Conservation (phyloP, 768 basidiomycete genomes). For the Amanita pseudoporphyria region DNA sequence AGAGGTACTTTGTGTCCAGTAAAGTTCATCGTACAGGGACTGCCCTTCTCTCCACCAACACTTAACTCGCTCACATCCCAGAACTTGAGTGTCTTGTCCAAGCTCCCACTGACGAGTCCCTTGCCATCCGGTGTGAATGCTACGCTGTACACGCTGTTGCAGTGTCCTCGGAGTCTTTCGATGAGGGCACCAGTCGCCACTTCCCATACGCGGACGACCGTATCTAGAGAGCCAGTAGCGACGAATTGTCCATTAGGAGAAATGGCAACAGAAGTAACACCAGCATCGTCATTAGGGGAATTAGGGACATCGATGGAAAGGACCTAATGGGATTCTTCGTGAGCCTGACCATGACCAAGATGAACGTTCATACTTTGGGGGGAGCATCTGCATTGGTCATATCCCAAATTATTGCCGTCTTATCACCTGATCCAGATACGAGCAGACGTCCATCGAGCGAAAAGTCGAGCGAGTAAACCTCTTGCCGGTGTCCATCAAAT, state of each 20-base stretch:
- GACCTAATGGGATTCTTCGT: constrained; percentile 12
- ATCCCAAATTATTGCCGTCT: constrained; percentile 39
- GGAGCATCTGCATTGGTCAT: constrained; percentile 19
- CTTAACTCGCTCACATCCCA: too few relatives aligned
- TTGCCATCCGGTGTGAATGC: too few relatives aligned
- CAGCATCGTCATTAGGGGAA: constrained; percentile 34
- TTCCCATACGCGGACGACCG: constrained; percentile 75
- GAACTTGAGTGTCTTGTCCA: too few relatives aligned
- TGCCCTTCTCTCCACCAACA: constrained; percentile 45
- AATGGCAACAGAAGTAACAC: constrained; percentile 73
- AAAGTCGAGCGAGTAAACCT: constrained; percentile 92
- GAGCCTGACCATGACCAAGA: too few relatives aligned
- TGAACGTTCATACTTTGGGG: neutral
- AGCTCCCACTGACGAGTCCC: too few relatives aligned
- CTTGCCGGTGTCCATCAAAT: constrained; percentile 84
- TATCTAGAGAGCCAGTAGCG: constrained; percentile 63
- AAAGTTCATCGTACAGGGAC: too few relatives aligned
- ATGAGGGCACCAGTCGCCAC: constrained; percentile 53
- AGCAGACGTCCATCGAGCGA: constrained; percentile 75
- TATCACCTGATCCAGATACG: too few relatives aligned
- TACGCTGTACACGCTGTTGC: too few relatives aligned
- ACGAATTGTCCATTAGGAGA: constrained; percentile 64
- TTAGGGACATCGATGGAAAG: constrained; percentile 45
- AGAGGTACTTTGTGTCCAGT: constrained; percentile 79
- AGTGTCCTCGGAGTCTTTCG: constrained; percentile 62